These are phyloP conservation scores for Oligophagozyma castellii DNA, from an alignment of 1,139 yeast species.

Conservation along the genomic window DNA sequence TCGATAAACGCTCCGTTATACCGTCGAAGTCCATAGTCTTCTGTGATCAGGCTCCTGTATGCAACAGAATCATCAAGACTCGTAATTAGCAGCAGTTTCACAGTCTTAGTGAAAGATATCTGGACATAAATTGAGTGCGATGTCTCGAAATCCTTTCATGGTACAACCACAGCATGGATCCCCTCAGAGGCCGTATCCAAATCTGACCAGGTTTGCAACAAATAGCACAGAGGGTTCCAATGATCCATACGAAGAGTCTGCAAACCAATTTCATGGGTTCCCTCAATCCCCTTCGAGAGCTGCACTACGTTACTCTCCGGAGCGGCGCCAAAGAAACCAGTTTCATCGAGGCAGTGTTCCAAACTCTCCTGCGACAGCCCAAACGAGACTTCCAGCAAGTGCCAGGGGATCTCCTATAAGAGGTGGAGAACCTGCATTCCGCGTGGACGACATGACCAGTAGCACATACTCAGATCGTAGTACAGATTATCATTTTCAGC, in stretches of 20 bases:
- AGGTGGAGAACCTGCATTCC: slow-evolving; percentile 34
- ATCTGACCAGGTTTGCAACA: slow-evolving; percentile 18
- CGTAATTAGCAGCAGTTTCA: too few species aligned
- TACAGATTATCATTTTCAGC: background rate
- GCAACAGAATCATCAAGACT: too few species aligned
- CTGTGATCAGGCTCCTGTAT: too few species aligned
- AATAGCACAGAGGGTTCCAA: slow-evolving; percentile 8
- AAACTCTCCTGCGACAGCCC: slow-evolving; percentile 18
- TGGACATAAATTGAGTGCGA: slow-evolving; percentile 6
- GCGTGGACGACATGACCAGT: slow-evolving; percentile 23
- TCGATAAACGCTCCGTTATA: too few species aligned
- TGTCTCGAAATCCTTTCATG: slow-evolving; percentile 24
- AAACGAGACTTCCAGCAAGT: slow-evolving; percentile 34
- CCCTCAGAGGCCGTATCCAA: slow-evolving; percentile 12
- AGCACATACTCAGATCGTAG: slow-evolving; percentile 8
- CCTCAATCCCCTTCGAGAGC: slow-evolving; percentile 32
- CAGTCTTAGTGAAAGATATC: too few species aligned
- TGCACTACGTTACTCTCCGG: slow-evolving; percentile 28
- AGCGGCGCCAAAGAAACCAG: slow-evolving; percentile 20
- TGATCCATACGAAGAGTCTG: slow-evolving; percentile 11
- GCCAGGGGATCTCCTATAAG: slow-evolving; percentile 56
- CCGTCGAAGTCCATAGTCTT: too few species aligned
- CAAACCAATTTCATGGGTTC: slow-evolving; percentile 20
- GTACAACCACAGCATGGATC: slow-evolving; percentile 20
- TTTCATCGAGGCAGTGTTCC: slow-evolving; percentile 21